Base-by-base conservation (phyloP, 768 basidiomycete species). In the Podaxis rugospora region DNA sequence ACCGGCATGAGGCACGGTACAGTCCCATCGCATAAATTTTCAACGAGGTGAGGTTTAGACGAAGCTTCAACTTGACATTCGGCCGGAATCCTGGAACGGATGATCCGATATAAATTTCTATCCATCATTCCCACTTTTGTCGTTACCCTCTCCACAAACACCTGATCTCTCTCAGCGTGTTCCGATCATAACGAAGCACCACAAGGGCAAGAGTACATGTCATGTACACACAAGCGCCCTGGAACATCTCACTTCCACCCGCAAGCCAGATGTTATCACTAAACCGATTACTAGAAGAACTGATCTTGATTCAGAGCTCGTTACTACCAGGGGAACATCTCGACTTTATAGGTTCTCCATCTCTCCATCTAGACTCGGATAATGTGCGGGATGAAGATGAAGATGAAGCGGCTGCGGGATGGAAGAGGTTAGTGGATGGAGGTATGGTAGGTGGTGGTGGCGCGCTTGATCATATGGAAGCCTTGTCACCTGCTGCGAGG, bases 281-380 rank as follows among this genome's bases (percentile, higher is more conserved):
- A 7, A 18, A 18, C 44, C 37, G 32, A 54, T 69, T 71, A 27
- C 62, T 80, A 1, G 75, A 83, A 68, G 88, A 91, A 66, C 69
- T 90, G 0, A 78, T 83, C 50, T 73, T 91, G 40, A 80, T 92
- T 25, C 74, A 72, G 57, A 83, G 78, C 39, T 88, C 88, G 0
- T 77, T 91, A 1, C 76, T 92, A 10, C 85, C 87, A 0, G 81
- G 76, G 4, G 89, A 92, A 74, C 32, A 66, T 2, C 66, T 87
- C 47, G 55, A 68, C 0, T 84, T 87, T 55, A 61, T 76, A 2
- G 77, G 80, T 4, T 27, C 35, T 14, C 4, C 54, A 6, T 28
- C 54, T 11, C 32, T 3, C 2, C 39, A 32, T 39, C 16, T 21
- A 13, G n/a, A 3, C 16, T 37, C 14, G 27, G 27, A 11, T 13